Evolutionary conservation across 192 early-diverging fungal species (phyloP).

Genomic region (Linnemannia zychae): DNA sequence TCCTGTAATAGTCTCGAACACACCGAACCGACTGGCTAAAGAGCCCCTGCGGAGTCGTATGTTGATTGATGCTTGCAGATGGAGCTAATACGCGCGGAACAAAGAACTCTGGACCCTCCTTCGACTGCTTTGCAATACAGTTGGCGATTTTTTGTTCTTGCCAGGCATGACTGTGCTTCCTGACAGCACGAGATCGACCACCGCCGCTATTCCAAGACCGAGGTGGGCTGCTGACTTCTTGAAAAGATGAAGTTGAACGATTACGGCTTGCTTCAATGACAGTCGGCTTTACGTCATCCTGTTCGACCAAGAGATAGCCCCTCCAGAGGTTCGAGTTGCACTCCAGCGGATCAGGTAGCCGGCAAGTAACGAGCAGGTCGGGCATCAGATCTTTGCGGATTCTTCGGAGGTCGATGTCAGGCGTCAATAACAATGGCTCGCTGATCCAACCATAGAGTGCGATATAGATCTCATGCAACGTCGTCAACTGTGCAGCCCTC

Average conservation of each 20-base stretch:
- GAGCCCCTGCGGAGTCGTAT: slow-evolving; percentile 33
- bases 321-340: slow-evolving; percentile 51
- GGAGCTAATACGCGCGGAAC: slow-evolving; percentile 5
- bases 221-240: slow-evolving; percentile 4
- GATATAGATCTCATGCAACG: slow-evolving; percentile 58
- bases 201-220: not conserved
- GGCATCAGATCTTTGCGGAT: slow-evolving; percentile 52
- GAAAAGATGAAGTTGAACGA: not conserved
- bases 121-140: slow-evolving; percentile 32
- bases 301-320: slow-evolving; percentile 36
- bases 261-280: not conserved
- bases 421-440: slow-evolving; percentile 35
- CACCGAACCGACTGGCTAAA: slow-evolving; percentile 24
- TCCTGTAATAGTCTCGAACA: slow-evolving; percentile 35
- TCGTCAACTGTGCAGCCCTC: slow-evolving; percentile 21
- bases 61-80: not conserved
- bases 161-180: slow-evolving; percentile 45
- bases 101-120: slow-evolving; percentile 17
- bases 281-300: not conserved
- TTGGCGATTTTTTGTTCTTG: slow-evolving; percentile 50
- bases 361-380: slow-evolving; percentile 41
- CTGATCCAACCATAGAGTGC: slow-evolving; percentile 66
- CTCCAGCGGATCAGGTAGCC: slow-evolving; percentile 41
- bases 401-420: slow-evolving; percentile 33
- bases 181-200: slow-evolving; percentile 16